Conservation (phyloP, 2,329 filamentous ascomycete genomes). For the Fusarium sarcochroum region DNA sequence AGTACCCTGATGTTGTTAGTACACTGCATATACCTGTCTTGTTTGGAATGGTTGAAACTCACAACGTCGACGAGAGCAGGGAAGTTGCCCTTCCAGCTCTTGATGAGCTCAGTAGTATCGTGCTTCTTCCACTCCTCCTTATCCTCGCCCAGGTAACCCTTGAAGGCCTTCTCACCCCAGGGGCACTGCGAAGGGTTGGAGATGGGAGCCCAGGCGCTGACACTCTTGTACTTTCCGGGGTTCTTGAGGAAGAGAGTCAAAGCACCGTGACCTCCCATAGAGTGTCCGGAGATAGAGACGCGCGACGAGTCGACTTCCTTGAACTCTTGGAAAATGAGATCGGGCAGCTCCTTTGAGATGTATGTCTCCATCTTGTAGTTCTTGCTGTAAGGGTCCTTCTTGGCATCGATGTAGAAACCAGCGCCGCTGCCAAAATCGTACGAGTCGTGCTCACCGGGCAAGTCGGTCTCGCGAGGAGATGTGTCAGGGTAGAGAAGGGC, state of each 20-base stretch:
- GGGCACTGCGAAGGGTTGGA: slow-evolving; percentile 86
- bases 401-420: slow-evolving; percentile 95
- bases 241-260: slow-evolving; percentile 93
- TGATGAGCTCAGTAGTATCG: slow-evolving; percentile 91
- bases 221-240: slow-evolving; percentile 88
- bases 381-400: slow-evolving; percentile 76
- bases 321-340: slow-evolving; percentile 79
- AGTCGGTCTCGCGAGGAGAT: slow-evolving; percentile 85
- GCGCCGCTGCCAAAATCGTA: slow-evolving; percentile 95
- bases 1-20: slow-evolving; percentile 73
- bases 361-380: slow-evolving; percentile 98
- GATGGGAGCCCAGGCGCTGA: slow-evolving; percentile 92
- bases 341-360: slow-evolving; percentile 88
- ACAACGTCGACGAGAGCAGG: slow-evolving; percentile 91
- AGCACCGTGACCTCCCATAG: slow-evolving; percentile 97
- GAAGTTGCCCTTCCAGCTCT: slow-evolving; percentile 78
- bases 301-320: slow-evolving; percentile 75
- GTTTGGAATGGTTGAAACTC: slow-evolving; percentile 53
- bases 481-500: slow-evolving; percentile 98
- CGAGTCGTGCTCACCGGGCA: slow-evolving; percentile 86
- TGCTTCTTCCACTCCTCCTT: slow-evolving; percentile 86
- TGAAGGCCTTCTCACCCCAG: slow-evolving; percentile 97
- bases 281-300: slow-evolving; percentile 92
- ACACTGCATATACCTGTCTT: neutral
- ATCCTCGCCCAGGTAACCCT: slow-evolving; percentile 87